phyloP scores from a whole-genome alignment of 139 green algal genomes.

The Chlamydomonas incerta region DNA sequence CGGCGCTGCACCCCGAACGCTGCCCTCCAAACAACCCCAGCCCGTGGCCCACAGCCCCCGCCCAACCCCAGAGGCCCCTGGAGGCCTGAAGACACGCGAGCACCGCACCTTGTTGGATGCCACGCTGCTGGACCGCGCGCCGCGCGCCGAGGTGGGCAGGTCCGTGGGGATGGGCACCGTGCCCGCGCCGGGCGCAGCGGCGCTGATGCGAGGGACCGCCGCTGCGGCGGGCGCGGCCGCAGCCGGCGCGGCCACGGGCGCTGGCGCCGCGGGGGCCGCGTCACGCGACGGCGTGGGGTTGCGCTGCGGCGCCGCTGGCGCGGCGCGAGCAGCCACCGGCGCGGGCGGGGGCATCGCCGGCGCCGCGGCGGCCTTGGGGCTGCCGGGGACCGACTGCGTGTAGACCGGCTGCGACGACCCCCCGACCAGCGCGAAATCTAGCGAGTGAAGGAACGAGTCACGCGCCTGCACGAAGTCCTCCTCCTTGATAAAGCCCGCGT shows the following conservation, averaged over 20 bases:
- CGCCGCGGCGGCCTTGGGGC: conserved; percentile 3
- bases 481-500: conserved; percentile 81
- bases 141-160: neutral
- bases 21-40: too few relatives aligned
- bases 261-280: too few relatives aligned
- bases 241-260: neutral
- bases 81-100: neutral
- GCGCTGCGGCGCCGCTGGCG: neutral
- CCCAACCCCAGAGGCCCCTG: too few relatives aligned
- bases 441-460: conserved; percentile 74
- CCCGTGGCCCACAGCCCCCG: too few relatives aligned
- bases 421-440: conserved; percentile 63
- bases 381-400: conserved; percentile 10
- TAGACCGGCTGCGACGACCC: neutral
- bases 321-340: conserved; percentile 1
- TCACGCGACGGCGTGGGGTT: neutral
- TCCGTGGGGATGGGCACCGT: conserved; percentile 37
- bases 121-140: neutral
- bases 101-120: neutral
- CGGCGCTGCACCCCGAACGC: too few relatives aligned
- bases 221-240: neutral
- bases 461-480: conserved; percentile 79
- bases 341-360: neutral
- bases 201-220: neutral
- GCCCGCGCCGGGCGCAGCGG: neutral